Evolutionary conservation across 306 rosid genomes (phyloP).

Genomic region (Corylus americana): DNA sequence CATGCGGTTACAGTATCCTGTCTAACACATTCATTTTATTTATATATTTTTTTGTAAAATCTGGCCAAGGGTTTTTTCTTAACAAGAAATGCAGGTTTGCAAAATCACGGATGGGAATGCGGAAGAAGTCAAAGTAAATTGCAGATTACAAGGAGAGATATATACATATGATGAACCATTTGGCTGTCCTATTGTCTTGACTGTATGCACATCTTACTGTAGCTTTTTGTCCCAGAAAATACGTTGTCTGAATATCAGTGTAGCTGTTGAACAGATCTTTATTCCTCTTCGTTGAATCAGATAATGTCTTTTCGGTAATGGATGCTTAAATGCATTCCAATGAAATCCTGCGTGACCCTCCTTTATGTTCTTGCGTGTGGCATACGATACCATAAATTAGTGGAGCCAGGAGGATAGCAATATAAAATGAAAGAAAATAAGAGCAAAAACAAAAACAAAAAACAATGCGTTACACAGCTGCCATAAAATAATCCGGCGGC

Average conservation of each 20-base stretch:
- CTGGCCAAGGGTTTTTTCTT: slow-evolving; percentile 36
- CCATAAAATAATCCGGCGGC: too few species aligned
- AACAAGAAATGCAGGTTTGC: slow-evolving; percentile 68
- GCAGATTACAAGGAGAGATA: not conserved
- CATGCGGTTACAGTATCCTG: slow-evolving; percentile 95
- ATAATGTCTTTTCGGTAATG: not conserved
- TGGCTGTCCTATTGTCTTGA: not conserved
- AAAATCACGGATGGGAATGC: slow-evolving; percentile 94
- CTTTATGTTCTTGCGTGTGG: not conserved
- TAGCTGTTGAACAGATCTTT: not conserved
- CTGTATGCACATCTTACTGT: not conserved
- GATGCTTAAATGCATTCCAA: not conserved
- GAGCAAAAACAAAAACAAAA: too few species aligned
- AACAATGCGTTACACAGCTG: too few species aligned
- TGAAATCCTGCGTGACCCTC: not conserved
- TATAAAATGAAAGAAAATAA: too few species aligned
- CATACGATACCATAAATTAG: not conserved
- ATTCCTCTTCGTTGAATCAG: not conserved
- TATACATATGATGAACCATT: not conserved
- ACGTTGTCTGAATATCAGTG: not conserved
- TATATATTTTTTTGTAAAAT: not conserved
- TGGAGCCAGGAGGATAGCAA: too few species aligned
- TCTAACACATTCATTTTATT: slow-evolving; percentile 6
- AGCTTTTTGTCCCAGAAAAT: not conserved
- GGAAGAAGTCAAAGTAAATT: slow-evolving; percentile 67